Base-by-base conservation (phyloP, 2,329 filamentous ascomycete species). In the Daldinia sp. region DNA sequence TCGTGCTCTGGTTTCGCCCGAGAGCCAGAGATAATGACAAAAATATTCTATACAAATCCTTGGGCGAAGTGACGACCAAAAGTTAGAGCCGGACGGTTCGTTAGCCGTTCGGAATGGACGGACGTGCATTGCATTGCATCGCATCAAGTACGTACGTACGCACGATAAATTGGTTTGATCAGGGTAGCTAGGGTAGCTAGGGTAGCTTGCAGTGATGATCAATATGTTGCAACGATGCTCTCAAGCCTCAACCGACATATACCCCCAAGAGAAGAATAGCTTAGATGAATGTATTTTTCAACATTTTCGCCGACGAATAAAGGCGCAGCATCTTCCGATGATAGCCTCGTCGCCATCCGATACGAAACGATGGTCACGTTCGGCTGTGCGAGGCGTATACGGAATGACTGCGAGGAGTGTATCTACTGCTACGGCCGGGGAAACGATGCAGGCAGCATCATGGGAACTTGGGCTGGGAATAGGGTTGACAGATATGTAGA, bases 41-140 rank as follows among this genome's bases (percentile, higher is more conserved):
- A 15, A 3, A 45, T 13, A 15, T 2, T 45, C 13, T 15, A 15
- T 45, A 27, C 7, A 27, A 45, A 27, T 45, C 21, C 39, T 45
- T 11, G 7, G 21, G 39, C 39, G 13, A 45, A 21, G 27, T 45
- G 11, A 5, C 39, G 25, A 45, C 39, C 39, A 27, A 1, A 27
- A 27, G 13, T 27, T 7, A 27, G 21, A 27, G 39, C 10, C 27
- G n/a, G 6, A 45, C 37, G 35, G 49, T 58, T 43, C 23, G 49
- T 55, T 50, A 34, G 43, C 32, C 35, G 43, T 32, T 48, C 37
- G 48, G 49, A 27, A 55, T 30, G n/a, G 41, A 35, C 37, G 41
- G 30, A 25, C 51, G 25, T 59, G 55, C 58, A 66, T 63, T 51
- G 55, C 63, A 63, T 65, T 25, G 47, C 56, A 61, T 58, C 13